Percentiles rank a stretch among this genome's conserved stretches.
phyloP scores from a whole-genome alignment of 495 filamentous ascomycete species.

The Hypoxylon lienhwacheense region DNA sequence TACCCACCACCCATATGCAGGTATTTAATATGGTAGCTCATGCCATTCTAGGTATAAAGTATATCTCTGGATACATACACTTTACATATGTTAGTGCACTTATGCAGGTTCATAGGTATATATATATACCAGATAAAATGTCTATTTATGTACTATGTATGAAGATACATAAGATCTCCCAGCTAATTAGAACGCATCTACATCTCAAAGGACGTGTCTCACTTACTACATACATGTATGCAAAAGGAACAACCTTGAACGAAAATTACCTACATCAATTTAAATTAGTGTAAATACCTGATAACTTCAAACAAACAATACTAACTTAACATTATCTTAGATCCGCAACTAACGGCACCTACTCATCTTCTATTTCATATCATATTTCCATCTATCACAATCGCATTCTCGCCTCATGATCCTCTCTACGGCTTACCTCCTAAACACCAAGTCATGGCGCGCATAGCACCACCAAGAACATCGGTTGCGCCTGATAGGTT shows the following conservation, averaged over 20 bases:
- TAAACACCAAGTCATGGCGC: slow-evolving; percentile 19
- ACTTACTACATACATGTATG: background rate
- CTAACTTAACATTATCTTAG: no score
- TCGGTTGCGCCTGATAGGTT: slow-evolving; percentile 39
- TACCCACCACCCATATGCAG: no score
- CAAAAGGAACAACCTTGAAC: background rate
- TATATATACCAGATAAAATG: no score
- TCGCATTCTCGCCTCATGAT: background rate
- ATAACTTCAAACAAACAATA: no score
- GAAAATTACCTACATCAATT: background rate
- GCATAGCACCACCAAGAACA: slow-evolving; percentile 31
- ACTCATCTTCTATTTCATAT: no score
- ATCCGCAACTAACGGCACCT: no score
- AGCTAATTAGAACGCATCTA: background rate
- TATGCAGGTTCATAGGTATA: no score
- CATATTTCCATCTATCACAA: background rate
- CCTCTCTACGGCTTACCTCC: background rate
- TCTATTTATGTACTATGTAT: no score
- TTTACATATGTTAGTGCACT: background rate
- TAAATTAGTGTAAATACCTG: no score
- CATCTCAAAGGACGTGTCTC: background rate
- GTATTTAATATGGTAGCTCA: no score
- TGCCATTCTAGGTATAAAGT: background rate
- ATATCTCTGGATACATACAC: background rate
- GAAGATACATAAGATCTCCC: no score